A percentile compares a stretch with the other conserved stretches of the same genome.
phyloP scores from a whole-genome alignment of 1,284 basidiomycete genomes.

The Nidula niveotomentosa region DNA sequence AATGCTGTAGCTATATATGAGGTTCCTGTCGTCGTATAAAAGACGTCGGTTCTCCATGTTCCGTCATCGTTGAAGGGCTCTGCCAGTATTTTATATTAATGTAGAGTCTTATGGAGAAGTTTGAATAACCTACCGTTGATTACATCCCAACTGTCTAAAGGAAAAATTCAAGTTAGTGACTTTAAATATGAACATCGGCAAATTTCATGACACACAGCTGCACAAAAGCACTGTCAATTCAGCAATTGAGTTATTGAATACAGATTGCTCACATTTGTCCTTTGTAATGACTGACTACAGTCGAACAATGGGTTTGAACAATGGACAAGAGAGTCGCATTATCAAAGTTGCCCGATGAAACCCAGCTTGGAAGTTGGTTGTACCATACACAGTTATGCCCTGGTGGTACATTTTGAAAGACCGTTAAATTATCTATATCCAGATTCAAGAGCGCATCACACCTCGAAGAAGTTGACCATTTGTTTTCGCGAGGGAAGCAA shows the following conservation, averaged over 20 bases:
- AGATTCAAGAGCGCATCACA: constrained; percentile 4
- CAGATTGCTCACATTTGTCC: constrained; percentile 44
- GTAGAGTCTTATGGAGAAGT: not conserved
- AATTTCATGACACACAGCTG: no score
- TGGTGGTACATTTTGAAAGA: constrained; percentile 10
- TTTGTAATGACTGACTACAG: constrained; percentile 46
- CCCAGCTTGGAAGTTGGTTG: constrained; percentile 53
- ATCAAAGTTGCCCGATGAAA: constrained; percentile 40
- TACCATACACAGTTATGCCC: constrained; percentile 58
- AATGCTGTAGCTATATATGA: constrained; percentile 38
- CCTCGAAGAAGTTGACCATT: constrained; percentile 43
- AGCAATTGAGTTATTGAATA: no score
- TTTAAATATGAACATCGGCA: no score
- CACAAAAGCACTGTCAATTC: no score
- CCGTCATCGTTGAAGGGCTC: constrained; percentile 63
- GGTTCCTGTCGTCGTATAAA: constrained; percentile 35
- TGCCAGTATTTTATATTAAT: constrained; percentile 6
- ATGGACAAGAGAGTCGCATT: constrained; percentile 40
- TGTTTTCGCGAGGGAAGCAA: constrained; percentile 44
- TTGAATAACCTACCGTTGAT: constrained; percentile 30
- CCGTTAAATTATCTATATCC: not conserved
- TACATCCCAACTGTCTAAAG: constrained; percentile 31
- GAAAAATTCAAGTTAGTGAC: no score
- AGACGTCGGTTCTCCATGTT: constrained; percentile 40
- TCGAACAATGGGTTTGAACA: constrained; percentile 44